These are phyloP conservation scores for Eurotiales sp. DNA, from an alignment of 2,329 filamentous ascomycete species.

Conservation along the genomic window DNA sequence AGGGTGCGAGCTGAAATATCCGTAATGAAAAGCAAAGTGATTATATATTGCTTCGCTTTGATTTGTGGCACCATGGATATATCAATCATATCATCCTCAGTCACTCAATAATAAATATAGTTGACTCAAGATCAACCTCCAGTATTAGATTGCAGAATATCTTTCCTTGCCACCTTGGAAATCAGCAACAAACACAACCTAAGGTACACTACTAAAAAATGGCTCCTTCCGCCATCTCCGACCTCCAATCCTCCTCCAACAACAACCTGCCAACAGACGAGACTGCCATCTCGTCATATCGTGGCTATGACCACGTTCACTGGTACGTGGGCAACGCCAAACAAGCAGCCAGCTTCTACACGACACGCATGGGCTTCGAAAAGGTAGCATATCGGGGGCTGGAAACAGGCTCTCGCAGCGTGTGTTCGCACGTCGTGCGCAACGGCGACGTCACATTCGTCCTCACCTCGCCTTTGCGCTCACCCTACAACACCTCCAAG, in stretches of 20 bases:
- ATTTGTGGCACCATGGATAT: background rate
- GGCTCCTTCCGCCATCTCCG: slow-evolving; percentile 17
- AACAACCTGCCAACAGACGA: slow-evolving; percentile 6
- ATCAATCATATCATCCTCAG: background rate
- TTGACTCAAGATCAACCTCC: too few species aligned
- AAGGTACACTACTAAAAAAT: slow-evolving; percentile 8
- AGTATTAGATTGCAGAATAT: too few species aligned
- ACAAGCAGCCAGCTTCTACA: slow-evolving; percentile 87
- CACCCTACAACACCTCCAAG: slow-evolving; percentile 28
- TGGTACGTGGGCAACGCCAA: slow-evolving; percentile 98
- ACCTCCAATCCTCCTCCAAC: slow-evolving; percentile 5
- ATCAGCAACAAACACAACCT: background rate
- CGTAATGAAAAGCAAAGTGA: background rate
- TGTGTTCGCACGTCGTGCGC: slow-evolving; percentile 71
- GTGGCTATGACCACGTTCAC: slow-evolving; percentile 86
- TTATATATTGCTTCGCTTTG: background rate
- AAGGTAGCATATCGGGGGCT: slow-evolving; percentile 80
- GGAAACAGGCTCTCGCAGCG: slow-evolving; percentile 76
- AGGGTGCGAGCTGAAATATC: slow-evolving; percentile 2
- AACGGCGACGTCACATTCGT: slow-evolving; percentile 43
- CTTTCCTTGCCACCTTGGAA: too few species aligned
- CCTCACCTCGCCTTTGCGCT: slow-evolving; percentile 51
- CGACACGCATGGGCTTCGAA: slow-evolving; percentile 79
- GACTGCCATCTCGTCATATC: slow-evolving; percentile 47
- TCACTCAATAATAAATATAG: background rate